Evolutionary conservation across 1,284 basidiomycete species (phyloP), one percentile per base, ranked within the genome.

Genomic region (Takashimella koratensis): DNA sequence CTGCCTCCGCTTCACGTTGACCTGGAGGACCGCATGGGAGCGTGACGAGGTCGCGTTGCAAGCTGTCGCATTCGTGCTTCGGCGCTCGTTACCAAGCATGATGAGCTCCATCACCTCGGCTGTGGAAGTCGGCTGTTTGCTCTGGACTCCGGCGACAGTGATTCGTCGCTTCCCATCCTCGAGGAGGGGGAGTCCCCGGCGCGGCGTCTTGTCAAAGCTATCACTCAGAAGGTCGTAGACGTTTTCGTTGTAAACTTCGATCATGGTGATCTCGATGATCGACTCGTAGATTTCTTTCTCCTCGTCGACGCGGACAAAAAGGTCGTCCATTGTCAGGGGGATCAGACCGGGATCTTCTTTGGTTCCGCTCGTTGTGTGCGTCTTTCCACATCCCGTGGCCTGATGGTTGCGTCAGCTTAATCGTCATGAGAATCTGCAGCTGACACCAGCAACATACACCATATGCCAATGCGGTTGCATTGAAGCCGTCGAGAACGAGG

Each of bases 381-480:
- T 98, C 77, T 98, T 98, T 56, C 94, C 94, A 72, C 94, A 97
- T 16, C 94, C 94, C 11, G 94, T 97, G 19, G 94, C 94, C 93
- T 97, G 66, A 13, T 52, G n/a, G 30, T 39, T n/a, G n/a, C n/a
- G n/a, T n/a, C n/a, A n/a, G n/a, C n/a, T n/a, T 40, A 25, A 36
- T 27, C 3, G 63, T 62, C 54, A 59, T 50, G 48, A 21, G 23
- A n/a, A n/a, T n/a, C n/a, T n/a, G n/a, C n/a, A n/a, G n/a, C n/a
- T n/a, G n/a, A n/a, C n/a, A n/a, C 50, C 24, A 43, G 36, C 4
- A 30, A 80, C 90, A 75, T 73, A 97, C 93, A 39, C 94, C 94
- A 73, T 98, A 96, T 3, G 94, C 94, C 79, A 98, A 97, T 6
- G 95, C 88, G 5, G 94, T 98, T 27, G 92, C 88, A 66, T 98